phyloP scores from a whole-genome alignment of 768 basidiomycete genomes.

The Lentinula sp. region DNA sequence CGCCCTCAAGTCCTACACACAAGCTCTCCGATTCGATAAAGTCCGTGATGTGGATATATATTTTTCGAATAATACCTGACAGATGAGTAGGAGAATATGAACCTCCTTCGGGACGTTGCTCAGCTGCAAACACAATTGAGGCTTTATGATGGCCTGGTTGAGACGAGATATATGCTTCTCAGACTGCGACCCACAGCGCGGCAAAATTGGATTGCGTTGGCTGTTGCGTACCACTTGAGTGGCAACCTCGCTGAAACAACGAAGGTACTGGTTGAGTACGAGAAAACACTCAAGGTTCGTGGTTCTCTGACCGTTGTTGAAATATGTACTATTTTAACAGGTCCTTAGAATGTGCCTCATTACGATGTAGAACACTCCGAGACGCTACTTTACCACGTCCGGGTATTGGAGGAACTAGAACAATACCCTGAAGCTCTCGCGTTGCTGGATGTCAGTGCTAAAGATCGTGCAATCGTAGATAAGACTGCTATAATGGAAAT shows the following conservation, averaged over 20 bases:
- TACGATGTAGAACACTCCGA: constrained; percentile 85
- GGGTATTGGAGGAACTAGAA: constrained; percentile 67
- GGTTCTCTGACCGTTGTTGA: constrained; percentile 29
- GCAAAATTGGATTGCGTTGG: constrained; percentile 85
- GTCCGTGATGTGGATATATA: constrained; percentile 35
- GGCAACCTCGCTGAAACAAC: constrained; percentile 67
- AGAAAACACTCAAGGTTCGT: constrained; percentile 63
- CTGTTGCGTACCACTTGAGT: constrained; percentile 83
- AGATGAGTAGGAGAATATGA: constrained; percentile 75
- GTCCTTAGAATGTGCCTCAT: constrained; percentile 59
- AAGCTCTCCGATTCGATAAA: constrained; percentile 85
- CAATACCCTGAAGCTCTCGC: constrained; percentile 54
- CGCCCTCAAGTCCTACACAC: constrained; percentile 86
- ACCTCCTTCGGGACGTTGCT: constrained; percentile 87
- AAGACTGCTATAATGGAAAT: constrained; percentile 60
- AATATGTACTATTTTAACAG: not conserved
- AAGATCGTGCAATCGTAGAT: constrained; percentile 65
- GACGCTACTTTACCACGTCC: constrained; percentile 70
- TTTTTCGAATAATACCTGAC: not conserved
- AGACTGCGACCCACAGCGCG: constrained; percentile 76
- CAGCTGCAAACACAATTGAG: constrained; percentile 86
- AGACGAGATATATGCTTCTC: constrained; percentile 78
- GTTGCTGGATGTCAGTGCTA: constrained; percentile 59
- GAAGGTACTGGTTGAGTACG: constrained; percentile 68
- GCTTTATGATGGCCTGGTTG: constrained; percentile 69